Conservation (phyloP, 2,329 filamentous ascomycete genomes). For the Cladophialophora psammophila region DNA sequence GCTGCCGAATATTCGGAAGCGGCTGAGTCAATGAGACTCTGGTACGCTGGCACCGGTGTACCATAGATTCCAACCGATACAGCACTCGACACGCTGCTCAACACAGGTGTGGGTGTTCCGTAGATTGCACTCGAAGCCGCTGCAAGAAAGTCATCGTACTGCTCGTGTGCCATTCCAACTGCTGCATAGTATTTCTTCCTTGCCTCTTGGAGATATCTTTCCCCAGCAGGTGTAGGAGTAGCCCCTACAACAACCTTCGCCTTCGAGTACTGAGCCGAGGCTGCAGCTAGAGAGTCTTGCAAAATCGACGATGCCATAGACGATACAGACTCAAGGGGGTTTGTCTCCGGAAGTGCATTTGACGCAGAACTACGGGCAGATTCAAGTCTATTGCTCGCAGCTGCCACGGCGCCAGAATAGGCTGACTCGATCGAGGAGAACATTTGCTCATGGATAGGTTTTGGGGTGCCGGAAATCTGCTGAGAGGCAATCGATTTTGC, state of each 20-base stretch:
- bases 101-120: conserved; percentile 67
- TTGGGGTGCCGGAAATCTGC: conserved; percentile 72
- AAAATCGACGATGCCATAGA: conserved; percentile 75
- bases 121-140: conserved; percentile 75
- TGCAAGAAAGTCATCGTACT: conserved; percentile 76
- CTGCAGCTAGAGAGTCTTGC: conserved; percentile 72
- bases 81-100: conserved; percentile 52
- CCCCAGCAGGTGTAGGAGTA: conserved; percentile 64
- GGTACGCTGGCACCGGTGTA: conserved; percentile 53
- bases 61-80: conserved; percentile 66
- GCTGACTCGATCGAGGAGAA: conserved; percentile 72
- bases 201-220: conserved; percentile 65
- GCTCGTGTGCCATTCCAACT: conserved; percentile 77
- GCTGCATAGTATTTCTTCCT: conserved; percentile 78
- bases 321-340: conserved; percentile 63
- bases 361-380: conserved; percentile 64
- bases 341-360: conserved; percentile 50
- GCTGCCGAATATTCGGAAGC: conserved; percentile 68
- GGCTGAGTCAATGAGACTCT: conserved; percentile 48
- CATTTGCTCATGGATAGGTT: conserved; percentile 73
- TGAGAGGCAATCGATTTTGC: conserved; percentile 72
- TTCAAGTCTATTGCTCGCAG: conserved; percentile 67
- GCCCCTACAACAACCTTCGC: conserved; percentile 72
- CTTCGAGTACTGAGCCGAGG: conserved; percentile 73
- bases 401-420: conserved; percentile 70